phyloP scores from a whole-genome alignment of 257 asterid genomes.

The Solanum commersonii region DNA sequence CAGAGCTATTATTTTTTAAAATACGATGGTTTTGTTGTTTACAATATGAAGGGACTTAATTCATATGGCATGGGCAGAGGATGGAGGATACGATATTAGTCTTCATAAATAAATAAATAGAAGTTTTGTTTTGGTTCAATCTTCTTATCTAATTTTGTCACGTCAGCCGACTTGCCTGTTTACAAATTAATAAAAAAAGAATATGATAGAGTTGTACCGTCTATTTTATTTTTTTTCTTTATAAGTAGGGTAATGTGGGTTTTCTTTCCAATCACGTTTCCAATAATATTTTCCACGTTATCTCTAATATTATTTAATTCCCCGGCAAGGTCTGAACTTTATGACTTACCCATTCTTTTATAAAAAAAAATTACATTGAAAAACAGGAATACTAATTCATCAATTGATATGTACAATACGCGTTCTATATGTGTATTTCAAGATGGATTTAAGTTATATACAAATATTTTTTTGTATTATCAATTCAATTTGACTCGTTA shows the following conservation, averaged over 20 bases:
- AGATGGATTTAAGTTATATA: background rate
- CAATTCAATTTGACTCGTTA: background rate
- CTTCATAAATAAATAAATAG: background rate
- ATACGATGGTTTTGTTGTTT: background rate
- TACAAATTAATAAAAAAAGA: background rate
- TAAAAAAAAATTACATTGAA: background rate
- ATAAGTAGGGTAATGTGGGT: background rate
- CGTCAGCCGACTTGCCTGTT: background rate
- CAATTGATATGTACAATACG: background rate
- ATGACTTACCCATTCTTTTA: background rate
- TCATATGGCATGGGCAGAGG: background rate
- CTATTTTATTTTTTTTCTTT: background rate
- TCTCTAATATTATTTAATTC: background rate
- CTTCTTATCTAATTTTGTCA: background rate
- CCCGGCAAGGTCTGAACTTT: background rate
- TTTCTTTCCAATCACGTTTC: background rate
- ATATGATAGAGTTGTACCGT: background rate
- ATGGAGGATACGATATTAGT: background rate
- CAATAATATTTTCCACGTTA: slow-evolving; percentile 23
- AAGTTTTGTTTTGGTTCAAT: background rate
- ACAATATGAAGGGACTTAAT: background rate
- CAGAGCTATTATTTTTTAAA: too few relatives aligned
- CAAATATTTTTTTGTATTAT: background rate
- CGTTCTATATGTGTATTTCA: background rate
- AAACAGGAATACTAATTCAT: background rate